Evolutionary conservation across 108 stramenopile species (phyloP).

Genomic region (Chaetoceros muelleri): DNA sequence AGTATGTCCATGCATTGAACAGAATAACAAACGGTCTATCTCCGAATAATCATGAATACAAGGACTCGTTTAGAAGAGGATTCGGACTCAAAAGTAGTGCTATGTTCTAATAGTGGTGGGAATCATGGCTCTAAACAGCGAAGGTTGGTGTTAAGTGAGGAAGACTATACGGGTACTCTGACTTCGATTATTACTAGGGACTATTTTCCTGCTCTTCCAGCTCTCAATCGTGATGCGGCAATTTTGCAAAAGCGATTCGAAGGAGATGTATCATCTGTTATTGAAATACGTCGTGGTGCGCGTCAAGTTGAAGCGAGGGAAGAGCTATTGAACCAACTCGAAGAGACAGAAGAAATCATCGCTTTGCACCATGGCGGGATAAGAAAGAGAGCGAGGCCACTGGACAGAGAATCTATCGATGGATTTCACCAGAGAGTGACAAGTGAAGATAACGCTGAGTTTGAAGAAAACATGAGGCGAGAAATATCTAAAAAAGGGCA

Average conservation of each 20-base stretch:
- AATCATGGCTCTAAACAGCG: no score
- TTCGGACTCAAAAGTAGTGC: no score
- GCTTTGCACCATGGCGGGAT: conserved; percentile 1
- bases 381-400: conserved; percentile 31
- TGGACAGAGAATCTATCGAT: conserved; percentile 50
- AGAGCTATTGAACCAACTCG: conserved; percentile 22
- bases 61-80: no score
- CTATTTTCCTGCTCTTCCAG: conserved; percentile 49
- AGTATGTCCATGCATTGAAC: no score
- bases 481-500: conserved; percentile 37
- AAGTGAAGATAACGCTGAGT: conserved; percentile 77
- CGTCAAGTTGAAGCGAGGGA: conserved; percentile 34
- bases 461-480: conserved; percentile 42
- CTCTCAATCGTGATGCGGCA: conserved; percentile 35
- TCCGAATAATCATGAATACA: no score
- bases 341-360: conserved; percentile 14
- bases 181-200: conserved; percentile 56
- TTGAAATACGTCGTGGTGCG: conserved; percentile 53
- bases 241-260: conserved; percentile 32
- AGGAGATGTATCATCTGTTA: conserved; percentile 51
- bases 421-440: conserved; percentile 72
- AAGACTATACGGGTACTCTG: conserved; percentile 60
- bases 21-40: no score
- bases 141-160: conserved; percentile 55
- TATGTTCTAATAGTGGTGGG: no score